Conservation (phyloP, 768 basidiomycete species). For the Agaricus subrufescens region DNA sequence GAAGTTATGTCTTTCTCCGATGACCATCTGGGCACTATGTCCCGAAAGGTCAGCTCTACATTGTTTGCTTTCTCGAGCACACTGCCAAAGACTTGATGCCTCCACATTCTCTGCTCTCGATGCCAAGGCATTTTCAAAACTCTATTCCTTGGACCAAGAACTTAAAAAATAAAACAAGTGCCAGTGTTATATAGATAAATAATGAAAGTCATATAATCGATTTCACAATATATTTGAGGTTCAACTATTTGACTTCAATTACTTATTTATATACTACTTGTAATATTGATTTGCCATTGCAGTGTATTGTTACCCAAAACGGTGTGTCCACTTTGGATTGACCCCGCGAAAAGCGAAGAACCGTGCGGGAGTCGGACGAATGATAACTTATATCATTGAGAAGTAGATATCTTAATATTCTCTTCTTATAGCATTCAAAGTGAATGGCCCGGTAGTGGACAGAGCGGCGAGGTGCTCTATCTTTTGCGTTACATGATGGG, state of each 20-base stretch:
- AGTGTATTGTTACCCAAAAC: conserved; percentile 85
- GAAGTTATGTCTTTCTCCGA: neutral
- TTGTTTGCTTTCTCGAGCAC: neutral
- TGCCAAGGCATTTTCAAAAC: conserved; percentile 37
- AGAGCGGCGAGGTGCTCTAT: conserved; percentile 50
- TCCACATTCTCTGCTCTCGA: conserved; percentile 13
- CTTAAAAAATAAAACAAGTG: no score
- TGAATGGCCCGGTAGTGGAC: conserved; percentile 42
- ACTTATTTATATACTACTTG: no score
- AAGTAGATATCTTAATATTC: conserved; percentile 39
- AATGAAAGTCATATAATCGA: no score
- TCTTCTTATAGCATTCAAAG: neutral
- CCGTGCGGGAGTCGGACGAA: conserved; percentile 61
- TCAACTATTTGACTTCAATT: no score
- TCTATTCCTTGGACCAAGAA: no score
- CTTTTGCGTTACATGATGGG: conserved; percentile 91
- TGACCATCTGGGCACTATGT: conserved; percentile 8
- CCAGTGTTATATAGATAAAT: no score
- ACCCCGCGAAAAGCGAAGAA: conserved; percentile 58
- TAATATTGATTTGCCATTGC: no score
- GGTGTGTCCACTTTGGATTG: conserved; percentile 65
- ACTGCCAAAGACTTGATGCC: neutral
- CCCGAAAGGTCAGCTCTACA: neutral
- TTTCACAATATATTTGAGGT: no score
- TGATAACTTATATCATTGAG: conserved; percentile 73